Conservation (phyloP, 2,329 filamentous ascomycete genomes). For the Fusarium hostae region DNA sequence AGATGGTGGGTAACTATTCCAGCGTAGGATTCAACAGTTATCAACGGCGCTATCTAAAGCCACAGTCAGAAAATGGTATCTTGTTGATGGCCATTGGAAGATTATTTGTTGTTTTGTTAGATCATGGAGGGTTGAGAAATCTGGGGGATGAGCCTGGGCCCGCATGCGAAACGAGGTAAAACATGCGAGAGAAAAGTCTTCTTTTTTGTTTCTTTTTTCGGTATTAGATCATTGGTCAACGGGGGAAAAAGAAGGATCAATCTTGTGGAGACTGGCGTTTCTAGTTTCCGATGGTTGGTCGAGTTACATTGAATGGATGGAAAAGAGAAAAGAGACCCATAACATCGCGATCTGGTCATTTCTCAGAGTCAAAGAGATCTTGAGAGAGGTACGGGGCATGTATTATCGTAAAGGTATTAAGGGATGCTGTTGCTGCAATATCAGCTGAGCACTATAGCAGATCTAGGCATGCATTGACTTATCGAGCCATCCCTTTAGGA, state of each 20-base stretch:
- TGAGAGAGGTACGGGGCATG: not conserved
- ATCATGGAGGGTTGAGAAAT: slow-evolving; percentile 25
- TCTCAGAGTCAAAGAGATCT: not conserved
- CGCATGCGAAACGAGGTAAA: slow-evolving; percentile 22
- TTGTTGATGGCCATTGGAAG: slow-evolving; percentile 11
- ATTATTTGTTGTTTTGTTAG: not conserved
- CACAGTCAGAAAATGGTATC: slow-evolving; percentile 12
- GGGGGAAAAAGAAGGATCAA: slow-evolving; percentile 24
- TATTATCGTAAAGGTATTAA: not conserved
- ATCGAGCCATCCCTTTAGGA: not conserved
- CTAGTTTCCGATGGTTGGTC: slow-evolving; percentile 21
- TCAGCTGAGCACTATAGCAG: slow-evolving; percentile 16
- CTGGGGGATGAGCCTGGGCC: slow-evolving; percentile 11
- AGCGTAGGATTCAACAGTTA: slow-evolving; percentile 3
- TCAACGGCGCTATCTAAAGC: slow-evolving; percentile 1
- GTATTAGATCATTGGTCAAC: slow-evolving; percentile 26
- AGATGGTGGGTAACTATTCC: slow-evolving; percentile 21
- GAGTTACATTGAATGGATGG: slow-evolving; percentile 8
- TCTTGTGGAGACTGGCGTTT: slow-evolving; percentile 26
- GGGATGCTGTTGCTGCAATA: slow-evolving; percentile 1
- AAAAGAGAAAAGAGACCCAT: slow-evolving; percentile 10
- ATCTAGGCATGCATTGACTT: slow-evolving; percentile 19
- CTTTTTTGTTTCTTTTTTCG: slow-evolving; percentile 23
- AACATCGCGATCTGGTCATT: slow-evolving; percentile 22
- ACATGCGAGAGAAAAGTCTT: slow-evolving; percentile 22